Evolutionary conservation across 768 basidiomycete species (phyloP).

Genomic region (Serpula lacrymans): DNA sequence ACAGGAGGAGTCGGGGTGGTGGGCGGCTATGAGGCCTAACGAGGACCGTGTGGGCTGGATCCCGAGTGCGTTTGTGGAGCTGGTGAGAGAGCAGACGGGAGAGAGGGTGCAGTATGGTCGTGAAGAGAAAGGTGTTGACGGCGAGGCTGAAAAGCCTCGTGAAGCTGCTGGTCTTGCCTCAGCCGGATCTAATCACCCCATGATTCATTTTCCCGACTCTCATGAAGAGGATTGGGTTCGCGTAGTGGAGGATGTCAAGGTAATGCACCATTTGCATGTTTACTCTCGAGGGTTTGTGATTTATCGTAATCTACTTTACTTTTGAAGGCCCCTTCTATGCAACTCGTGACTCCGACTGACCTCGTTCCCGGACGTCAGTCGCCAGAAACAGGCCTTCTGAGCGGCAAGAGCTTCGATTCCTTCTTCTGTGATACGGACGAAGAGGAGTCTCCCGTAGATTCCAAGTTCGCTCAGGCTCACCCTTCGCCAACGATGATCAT

Average conservation of each 20-base stretch:
- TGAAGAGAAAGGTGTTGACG: slow-evolving; percentile 33
- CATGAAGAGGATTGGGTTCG: slow-evolving; percentile 16
- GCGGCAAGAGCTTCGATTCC: slow-evolving; percentile 3
- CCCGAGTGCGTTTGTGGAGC: slow-evolving; percentile 64
- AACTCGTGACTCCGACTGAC: slow-evolving; percentile 17
- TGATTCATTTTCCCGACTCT: no score
- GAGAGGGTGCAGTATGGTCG: not conserved
- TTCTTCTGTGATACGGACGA: slow-evolving; percentile 7
- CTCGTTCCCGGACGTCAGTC: slow-evolving; percentile 6
- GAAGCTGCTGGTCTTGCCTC: no score
- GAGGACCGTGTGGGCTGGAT: slow-evolving; percentile 68
- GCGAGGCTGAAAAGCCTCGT: slow-evolving; percentile 44
- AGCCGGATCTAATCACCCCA: no score
- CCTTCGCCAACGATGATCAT: slow-evolving; percentile 39
- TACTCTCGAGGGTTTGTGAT: no score
- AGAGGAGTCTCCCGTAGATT: slow-evolving; percentile 6
- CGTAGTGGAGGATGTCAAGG: slow-evolving; percentile 15
- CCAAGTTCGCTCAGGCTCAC: slow-evolving; percentile 16
- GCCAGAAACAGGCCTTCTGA: no score
- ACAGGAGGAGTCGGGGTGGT: slow-evolving; percentile 74
- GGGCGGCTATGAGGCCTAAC: slow-evolving; percentile 65
- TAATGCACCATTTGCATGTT: slow-evolving; percentile 6
- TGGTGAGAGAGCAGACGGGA: slow-evolving; percentile 27
- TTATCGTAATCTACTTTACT: slow-evolving; percentile 9
- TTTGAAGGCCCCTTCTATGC: slow-evolving; percentile 13